These are phyloP conservation scores for Luffa aegyptiaca DNA, from an alignment of 306 rosid species.

Conservation along the genomic window DNA sequence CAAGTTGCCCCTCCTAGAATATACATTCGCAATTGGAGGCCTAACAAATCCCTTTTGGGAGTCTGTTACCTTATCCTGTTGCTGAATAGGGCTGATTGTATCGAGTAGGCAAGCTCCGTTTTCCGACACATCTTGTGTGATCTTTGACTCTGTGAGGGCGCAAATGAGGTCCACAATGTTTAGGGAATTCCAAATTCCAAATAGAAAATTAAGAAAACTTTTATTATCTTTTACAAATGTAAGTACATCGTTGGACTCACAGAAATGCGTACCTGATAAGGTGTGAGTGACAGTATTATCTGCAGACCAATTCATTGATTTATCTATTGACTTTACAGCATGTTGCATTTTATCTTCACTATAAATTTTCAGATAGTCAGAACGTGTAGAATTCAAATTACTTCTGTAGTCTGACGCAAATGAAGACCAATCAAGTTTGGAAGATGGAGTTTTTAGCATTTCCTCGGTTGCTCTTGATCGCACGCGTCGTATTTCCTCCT, in stretches of 20 bases:
- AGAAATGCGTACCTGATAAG: conserved; percentile 31
- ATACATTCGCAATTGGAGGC: neutral
- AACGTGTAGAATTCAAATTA: conserved; percentile 23
- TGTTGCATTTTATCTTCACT: conserved; percentile 9
- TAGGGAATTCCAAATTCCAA: conserved; percentile 15
- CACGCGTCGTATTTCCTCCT: conserved; percentile 88
- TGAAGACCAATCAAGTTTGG: conserved; percentile 58
- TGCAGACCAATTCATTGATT: conserved; percentile 24
- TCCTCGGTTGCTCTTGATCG: conserved; percentile 92
- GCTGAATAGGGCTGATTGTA: conserved; percentile 22
- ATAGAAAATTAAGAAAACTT: neutral
- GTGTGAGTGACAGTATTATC: conserved; percentile 18
- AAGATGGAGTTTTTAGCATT: conserved; percentile 70
- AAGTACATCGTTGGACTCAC: conserved; percentile 3
- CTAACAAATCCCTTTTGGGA: neutral
- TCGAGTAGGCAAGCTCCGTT: conserved; percentile 26
- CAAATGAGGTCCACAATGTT: conserved; percentile 13
- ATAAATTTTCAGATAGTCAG: conserved; percentile 19
- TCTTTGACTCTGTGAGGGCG: conserved; percentile 39
- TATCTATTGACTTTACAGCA: conserved; percentile 18
- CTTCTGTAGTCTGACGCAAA: conserved; percentile 31
- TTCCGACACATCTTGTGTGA: conserved; percentile 25
- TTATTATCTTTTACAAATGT: conserved; percentile 2
- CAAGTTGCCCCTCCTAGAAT: neutral
- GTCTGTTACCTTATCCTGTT: conserved; percentile 51